Evolutionary conservation across 495 filamentous ascomycete genomes (phyloP), one percentile per base, ranked within the genome.

Genomic region (Usnea hakonensis): DNA sequence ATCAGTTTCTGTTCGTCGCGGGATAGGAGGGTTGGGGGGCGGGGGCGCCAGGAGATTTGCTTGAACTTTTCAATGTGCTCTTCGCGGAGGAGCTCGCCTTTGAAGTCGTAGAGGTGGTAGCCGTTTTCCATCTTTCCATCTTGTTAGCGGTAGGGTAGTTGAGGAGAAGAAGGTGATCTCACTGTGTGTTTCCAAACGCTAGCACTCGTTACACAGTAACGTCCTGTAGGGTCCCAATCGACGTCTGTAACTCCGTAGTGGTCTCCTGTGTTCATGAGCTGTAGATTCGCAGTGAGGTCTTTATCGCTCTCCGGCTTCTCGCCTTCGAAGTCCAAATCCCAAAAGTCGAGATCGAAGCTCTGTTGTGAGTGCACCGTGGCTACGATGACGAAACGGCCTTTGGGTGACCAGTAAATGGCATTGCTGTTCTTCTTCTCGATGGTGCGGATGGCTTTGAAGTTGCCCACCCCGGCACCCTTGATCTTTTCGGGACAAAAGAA

Each of bases 391-490:
- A 98, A 97, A 21, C 94, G 85, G 19, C 94, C 94, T 78, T 89
- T 91, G 17, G 94, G 94, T n/a, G 90, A 95, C 94, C 94, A 98
- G 84, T 96, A 96, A 70, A 98, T 97, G 58, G 89, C 95, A 70
- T 98, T 98, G 82, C 87, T 95, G 74, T 91, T 98, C 83, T 96
- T 97, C 85, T 96, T 96, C 67, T 98, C 94, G 26, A 95, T 80
- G 1, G 91, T 97, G 46, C 89, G 85, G 60, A 97, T 85, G 66
- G 92, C 88, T 80, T 90, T 94, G 82, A 96, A 98, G 80, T 95
- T 96, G 56, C 94, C 94, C 23, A 89, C 78, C 14, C 80, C 78
- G 40, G 79, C 72, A 41, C 80, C 85, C 81, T 97, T 97, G 68
- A 82, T 73, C 78, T 95, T 96, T 74, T 98, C 94, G 1, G 94